A percentile compares a stretch with the other conserved stretches of the same genome.
Conservation (phyloP, 306 rosid genomes). For the Begonia masoniana region DNA sequence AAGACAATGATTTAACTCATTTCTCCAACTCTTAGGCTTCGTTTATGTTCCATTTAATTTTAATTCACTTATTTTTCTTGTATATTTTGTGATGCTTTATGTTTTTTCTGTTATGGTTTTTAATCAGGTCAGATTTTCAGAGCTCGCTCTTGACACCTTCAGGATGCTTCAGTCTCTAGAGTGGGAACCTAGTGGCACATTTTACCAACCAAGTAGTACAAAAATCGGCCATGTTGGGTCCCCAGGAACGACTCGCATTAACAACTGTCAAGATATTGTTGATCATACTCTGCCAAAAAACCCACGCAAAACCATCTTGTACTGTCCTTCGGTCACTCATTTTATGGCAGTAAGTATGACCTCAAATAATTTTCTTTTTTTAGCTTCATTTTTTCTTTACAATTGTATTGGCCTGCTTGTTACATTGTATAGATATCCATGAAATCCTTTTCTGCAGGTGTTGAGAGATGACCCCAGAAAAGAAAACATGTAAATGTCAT, state of each 20-base stretch:
- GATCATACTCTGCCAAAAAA: conserved; percentile 90
- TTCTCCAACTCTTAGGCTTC: too few species aligned
- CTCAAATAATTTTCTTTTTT: too few species aligned
- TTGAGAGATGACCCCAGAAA: too few species aligned
- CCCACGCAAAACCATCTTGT: conserved; percentile 78
- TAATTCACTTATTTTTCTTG: conserved; percentile 1
- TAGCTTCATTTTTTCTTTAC: not conserved
- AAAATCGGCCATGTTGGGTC: conserved; percentile 61
- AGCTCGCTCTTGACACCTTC: conserved; percentile 86
- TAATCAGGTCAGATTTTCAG: conserved; percentile 80
- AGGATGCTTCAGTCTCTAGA: conserved; percentile 95
- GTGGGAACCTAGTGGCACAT: conserved; percentile 95
- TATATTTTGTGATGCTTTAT: conserved; percentile 9
- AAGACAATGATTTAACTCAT: too few species aligned
- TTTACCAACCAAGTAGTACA: conserved; percentile 46
- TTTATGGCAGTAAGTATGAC: conserved; percentile 78
- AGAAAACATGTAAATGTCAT: too few species aligned
- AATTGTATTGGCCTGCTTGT: not conserved
- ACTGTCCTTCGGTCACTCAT: conserved; percentile 74
- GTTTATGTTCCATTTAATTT: too few species aligned
- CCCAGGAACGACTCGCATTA: conserved; percentile 42
- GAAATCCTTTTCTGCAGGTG: not conserved
- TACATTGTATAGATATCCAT: not conserved
- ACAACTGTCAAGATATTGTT: conserved; percentile 62
- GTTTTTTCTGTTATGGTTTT: conserved; percentile 12